phyloP scores from a whole-genome alignment of 2,329 filamentous ascomycete genomes.

The Podosphaera fusca region DNA sequence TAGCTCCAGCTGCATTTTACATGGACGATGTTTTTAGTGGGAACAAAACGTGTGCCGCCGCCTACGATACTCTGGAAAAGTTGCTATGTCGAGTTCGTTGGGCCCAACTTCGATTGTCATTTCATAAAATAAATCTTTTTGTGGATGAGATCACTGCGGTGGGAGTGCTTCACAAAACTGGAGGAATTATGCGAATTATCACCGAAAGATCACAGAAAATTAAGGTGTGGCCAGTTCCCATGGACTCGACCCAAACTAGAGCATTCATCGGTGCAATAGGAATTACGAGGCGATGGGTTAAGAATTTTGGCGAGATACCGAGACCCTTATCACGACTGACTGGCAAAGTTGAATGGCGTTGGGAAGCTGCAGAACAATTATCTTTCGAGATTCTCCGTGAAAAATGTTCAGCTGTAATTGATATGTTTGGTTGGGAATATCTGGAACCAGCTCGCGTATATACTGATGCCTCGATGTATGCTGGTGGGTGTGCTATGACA shows the following conservation, averaged over 20 bases:
- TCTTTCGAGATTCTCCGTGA: background rate
- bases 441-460: background rate
- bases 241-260: background rate
- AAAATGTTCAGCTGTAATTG: background rate
- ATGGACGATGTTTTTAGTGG: background rate
- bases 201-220: background rate
- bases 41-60: background rate
- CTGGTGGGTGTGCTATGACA: background rate
- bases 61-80: background rate
- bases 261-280: background rate
- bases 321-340: background rate
- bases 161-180: background rate
- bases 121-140: constrained; percentile 1
- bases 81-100: background rate
- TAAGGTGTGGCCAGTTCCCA: background rate
- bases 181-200: background rate
- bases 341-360: background rate
- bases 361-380: background rate
- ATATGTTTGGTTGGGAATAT: background rate
- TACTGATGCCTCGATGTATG: background rate
- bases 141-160: background rate
- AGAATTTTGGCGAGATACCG: constrained; percentile 1
- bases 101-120: background rate
- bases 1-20: background rate
- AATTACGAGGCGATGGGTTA: background rate